Evolutionary conservation across 2,329 filamentous ascomycete species (phyloP).

Genomic region (Talaromyces sp.): DNA sequence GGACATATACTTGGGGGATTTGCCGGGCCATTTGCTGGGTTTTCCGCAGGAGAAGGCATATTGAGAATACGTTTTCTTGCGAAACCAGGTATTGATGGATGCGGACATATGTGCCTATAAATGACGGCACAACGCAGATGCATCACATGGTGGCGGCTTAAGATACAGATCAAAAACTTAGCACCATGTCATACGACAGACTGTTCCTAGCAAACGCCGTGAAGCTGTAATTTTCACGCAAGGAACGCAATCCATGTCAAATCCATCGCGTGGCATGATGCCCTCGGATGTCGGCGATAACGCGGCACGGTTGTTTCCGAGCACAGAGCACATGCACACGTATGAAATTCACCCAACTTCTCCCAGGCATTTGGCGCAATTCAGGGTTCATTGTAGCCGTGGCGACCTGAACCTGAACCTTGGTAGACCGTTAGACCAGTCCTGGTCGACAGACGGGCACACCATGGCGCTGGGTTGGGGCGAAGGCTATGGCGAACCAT

Average conservation of each 20-base stretch:
- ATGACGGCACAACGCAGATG: background rate
- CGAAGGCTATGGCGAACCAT: background rate
- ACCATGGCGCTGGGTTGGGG: background rate
- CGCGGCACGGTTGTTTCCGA: slow-evolving; percentile 2
- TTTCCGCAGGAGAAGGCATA: background rate
- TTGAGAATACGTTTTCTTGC: background rate
- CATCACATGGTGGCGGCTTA: background rate
- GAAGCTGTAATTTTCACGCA: background rate
- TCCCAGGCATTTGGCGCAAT: background rate
- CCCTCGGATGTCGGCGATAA: slow-evolving; percentile 12
- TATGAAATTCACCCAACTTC: no score
- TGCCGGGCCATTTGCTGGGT: background rate
- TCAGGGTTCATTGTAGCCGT: background rate
- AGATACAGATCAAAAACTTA: background rate
- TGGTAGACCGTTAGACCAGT: background rate
- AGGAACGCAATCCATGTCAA: background rate
- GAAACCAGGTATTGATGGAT: background rate
- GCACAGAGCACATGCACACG: background rate
- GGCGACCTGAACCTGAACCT: background rate
- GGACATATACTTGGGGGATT: slow-evolving; percentile 3
- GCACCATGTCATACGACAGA: background rate
- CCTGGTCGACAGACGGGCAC: no score
- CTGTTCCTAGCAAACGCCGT: background rate
- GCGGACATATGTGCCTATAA: background rate
- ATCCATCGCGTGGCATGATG: slow-evolving; percentile 6